Evolutionary conservation across 179 eudicot genomes (phyloP), one percentile per base, ranked within the genome.

Genomic region (Carnegiea gigantea): DNA sequence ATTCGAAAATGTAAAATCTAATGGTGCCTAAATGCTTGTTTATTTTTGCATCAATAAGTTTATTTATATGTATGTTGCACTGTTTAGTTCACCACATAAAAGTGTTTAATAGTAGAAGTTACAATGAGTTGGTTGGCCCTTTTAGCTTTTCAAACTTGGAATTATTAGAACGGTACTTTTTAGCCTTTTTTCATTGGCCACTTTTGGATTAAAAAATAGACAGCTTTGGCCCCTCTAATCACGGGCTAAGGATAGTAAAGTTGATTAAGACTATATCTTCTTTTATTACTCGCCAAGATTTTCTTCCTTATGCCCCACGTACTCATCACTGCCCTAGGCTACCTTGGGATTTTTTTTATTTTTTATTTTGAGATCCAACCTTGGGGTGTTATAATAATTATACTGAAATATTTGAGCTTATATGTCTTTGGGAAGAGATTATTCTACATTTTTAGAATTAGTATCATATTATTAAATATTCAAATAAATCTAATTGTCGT

Each of bases 251-350:
- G 75, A 62, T 62, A 60, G 36, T 72, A 77, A 70, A 70, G 70
- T 57, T 72, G 81, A 77, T 60, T 82, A 82, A 44, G 81, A 77
- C 81, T n/a, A 14, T 6, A 33, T 6, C 28, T 62, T 64, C n/a
- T 60, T 68, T 23, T n/a, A 9, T 13, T 21, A 59, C 60, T 73
- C 70, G 30, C 72, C 70, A 76, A 67, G 9, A 67, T 78, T 83
- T 83, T 79, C 28, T 57, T 83, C 44, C 30, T 40, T 43, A 75
- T 79, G 79, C 46, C 85, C 85, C 82, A 83, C 82, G 40, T 64
- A 82, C 1, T 40, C 36, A 33, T 33, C 3, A 33, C 2, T 33
- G 2, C 3, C 1, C 30, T 28, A 28, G 36, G 36, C 1, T 33
- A 33, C 36, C 36, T 33, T 33, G 36, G 36, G 2, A 33, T 33